Evolutionary conservation across 208 protist genomes (phyloP), one percentile per base, ranked within the genome.

Genomic region (Balamuthia mandrillaris): DNA sequence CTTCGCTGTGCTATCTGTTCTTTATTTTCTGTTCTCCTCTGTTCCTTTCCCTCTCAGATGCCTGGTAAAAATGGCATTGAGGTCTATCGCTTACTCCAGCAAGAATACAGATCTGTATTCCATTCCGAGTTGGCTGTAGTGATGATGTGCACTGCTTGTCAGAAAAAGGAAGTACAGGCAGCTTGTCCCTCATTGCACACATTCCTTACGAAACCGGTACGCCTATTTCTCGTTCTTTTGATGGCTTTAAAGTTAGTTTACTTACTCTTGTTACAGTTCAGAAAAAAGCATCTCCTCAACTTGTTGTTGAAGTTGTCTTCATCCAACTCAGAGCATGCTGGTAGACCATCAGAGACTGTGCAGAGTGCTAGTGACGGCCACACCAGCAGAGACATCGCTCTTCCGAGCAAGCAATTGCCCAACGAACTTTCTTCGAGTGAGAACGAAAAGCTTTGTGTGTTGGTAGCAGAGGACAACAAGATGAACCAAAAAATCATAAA

Each of bases 151-250:
- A 81, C 72, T 9, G 47, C 72, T 9, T 42, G 47, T 14, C 72
- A 81, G 18, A 81, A 81, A 51, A 81, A 81, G 33, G 72, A 81
- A 29, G 61, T 81, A 21, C 72, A 81, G 35, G 47, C 54, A 1
- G 61, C 61, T 39, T 81, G n/a, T 7, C 72, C 72, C 14, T 44
- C 72, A 0, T 51, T 81, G 31, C 54, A 81, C 72, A 33, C 72
- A 1, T 81, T 81, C 72, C 52, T 81, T 2, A 42, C 61, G n/a
- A 81, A 81, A 39, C 72, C 72, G 49, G 72, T 81, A 45, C n/a
- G 9, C 29, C 14, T 24, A n/a, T 24, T 29, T 18, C 60, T 68
- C 29, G 1, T 81, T 21, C 68, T 14, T 78, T 60, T 4, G 24
- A 3, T 18, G 52, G 12, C 33, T 60, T 47, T 54, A 21, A 10